A percentile compares a stretch with the other conserved stretches of the same genome.
Evolutionary conservation across 805 yeast genomes (phyloP).

Genomic region (Saccharomyces eubayanus): DNA sequence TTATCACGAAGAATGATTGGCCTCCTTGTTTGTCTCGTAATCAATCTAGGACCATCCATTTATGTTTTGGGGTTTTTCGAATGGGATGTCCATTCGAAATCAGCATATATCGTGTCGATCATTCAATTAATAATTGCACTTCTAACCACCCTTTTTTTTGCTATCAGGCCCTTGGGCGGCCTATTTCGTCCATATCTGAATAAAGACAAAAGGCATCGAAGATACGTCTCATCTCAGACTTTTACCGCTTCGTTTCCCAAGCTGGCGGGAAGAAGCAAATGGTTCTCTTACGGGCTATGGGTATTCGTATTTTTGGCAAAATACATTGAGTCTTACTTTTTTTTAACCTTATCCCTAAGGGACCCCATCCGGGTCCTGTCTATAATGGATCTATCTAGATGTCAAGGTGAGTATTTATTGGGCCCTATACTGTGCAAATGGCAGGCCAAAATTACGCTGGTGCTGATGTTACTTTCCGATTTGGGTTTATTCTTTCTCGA

Average conservation of each 20-base stretch:
- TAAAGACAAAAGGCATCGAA: conserved; percentile 32
- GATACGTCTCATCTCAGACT: conserved; percentile 41
- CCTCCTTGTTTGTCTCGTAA: conserved; percentile 35
- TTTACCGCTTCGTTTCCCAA: conserved; percentile 55
- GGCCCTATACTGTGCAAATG: conserved; percentile 45
- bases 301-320: conserved; percentile 57
- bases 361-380: conserved; percentile 68
- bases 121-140: conserved; percentile 51
- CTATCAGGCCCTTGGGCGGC: conserved; percentile 53
- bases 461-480: conserved; percentile 50
- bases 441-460: conserved; percentile 51
- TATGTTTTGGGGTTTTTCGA: conserved; percentile 38
- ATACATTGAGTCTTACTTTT: conserved; percentile 70
- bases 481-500: conserved; percentile 66
- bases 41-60: conserved; percentile 44
- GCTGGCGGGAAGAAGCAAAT: conserved; percentile 43
- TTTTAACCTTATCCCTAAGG: conserved; percentile 59
- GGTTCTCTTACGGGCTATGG: conserved; percentile 67
- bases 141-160: conserved; percentile 45
- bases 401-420: conserved; percentile 53
- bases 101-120: conserved; percentile 38
- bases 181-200: conserved; percentile 39
- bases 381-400: conserved; percentile 44
- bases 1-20: conserved; percentile 40
- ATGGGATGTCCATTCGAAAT: conserved; percentile 24